A percentile compares a stretch with the other conserved stretches of the same genome.
Evolutionary conservation across 768 basidiomycete species (phyloP).

Genomic region (Mycena polygramma): DNA sequence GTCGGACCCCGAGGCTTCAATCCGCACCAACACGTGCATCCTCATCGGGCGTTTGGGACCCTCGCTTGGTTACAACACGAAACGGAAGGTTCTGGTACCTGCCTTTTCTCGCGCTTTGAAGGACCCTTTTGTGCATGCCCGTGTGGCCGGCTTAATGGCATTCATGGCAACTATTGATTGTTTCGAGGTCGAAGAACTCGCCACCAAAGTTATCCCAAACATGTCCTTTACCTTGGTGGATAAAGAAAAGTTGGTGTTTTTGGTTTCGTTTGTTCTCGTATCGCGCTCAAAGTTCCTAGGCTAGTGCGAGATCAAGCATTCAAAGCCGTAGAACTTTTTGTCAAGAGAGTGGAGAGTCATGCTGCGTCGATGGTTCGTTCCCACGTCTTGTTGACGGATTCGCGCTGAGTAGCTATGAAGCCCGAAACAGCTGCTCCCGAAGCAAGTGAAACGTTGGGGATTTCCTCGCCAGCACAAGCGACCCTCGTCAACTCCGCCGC

Average conservation of each 20-base stretch:
- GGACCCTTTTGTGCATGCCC: slow-evolving; percentile 91
- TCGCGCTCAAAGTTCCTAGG: slow-evolving; percentile 54
- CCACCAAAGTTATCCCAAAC: slow-evolving; percentile 89
- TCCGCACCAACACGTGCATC: slow-evolving; percentile 97
- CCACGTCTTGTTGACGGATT: not conserved
- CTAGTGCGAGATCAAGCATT: slow-evolving; percentile 96
- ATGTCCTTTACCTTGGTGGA: slow-evolving; percentile 87
- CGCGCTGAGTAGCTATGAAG: slow-evolving; percentile 37
- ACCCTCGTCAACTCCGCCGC: slow-evolving; percentile 87
- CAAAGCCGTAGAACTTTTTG: slow-evolving; percentile 90
- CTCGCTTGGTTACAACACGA: slow-evolving; percentile 86
- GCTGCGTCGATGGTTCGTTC: slow-evolving; percentile 82
- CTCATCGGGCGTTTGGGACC: slow-evolving; percentile 93
- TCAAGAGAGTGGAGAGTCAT: slow-evolving; percentile 85
- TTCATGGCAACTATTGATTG: slow-evolving; percentile 95
- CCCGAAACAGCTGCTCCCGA: slow-evolving; percentile 55
- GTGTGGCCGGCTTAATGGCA: slow-evolving; percentile 95
- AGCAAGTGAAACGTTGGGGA: slow-evolving; percentile 44
- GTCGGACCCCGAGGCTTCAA: slow-evolving; percentile 92
- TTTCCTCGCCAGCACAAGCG: slow-evolving; percentile 51
- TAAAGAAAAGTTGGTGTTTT: slow-evolving; percentile 83
- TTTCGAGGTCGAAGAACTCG: slow-evolving; percentile 90
- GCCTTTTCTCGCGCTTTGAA: slow-evolving; percentile 92
- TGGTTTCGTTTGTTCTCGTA: not conserved
- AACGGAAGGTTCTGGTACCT: slow-evolving; percentile 96